These are phyloP conservation scores for Chondrostereum purpureum DNA, from an alignment of 1,284 basidiomycete genomes.

Conservation along the genomic window DNA sequence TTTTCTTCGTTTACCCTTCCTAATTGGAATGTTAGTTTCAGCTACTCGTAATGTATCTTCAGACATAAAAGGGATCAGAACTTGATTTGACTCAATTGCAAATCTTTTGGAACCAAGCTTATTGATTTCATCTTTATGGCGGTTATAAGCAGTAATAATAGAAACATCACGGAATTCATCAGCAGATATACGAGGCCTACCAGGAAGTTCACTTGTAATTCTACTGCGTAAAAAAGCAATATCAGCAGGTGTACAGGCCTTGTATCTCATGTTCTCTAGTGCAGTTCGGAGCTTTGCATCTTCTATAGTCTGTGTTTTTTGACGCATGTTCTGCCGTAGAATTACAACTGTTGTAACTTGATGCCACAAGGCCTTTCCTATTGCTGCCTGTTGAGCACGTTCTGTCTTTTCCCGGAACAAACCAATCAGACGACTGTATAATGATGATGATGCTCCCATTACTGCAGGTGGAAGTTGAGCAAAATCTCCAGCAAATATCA, in stretches of 20 bases:
- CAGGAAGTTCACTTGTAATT: constrained; percentile 9
- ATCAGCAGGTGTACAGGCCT: constrained; percentile 22
- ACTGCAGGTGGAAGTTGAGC: constrained; percentile 11
- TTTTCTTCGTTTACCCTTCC: background rate
- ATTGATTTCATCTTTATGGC: constrained; percentile 26
- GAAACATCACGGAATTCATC: constrained; percentile 22
- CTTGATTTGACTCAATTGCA: constrained; percentile 21
- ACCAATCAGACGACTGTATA: constrained; percentile 1
- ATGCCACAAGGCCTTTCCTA: too few species aligned
- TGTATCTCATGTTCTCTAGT: constrained; percentile 24
- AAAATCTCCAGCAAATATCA: constrained; percentile 17
- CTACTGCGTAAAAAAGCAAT: constrained; percentile 18
- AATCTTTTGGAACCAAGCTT: constrained; percentile 16
- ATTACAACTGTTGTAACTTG: too few species aligned
- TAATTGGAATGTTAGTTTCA: too few species aligned
- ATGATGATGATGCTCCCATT: constrained; percentile 4
- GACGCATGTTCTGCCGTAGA: too few species aligned
- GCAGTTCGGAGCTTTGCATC: constrained; percentile 19
- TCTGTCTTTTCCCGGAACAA: background rate
- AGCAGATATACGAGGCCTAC: constrained; percentile 9
- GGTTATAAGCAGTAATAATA: constrained; percentile 25
- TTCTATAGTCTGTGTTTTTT: constrained; percentile 10
- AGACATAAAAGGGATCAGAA: too few species aligned
- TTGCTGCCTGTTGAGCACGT: background rate
- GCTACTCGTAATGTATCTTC: too few species aligned